These are phyloP conservation scores for Crithidia thermophila DNA, from an alignment of 208 protist genomes.

Conservation along the genomic window DNA sequence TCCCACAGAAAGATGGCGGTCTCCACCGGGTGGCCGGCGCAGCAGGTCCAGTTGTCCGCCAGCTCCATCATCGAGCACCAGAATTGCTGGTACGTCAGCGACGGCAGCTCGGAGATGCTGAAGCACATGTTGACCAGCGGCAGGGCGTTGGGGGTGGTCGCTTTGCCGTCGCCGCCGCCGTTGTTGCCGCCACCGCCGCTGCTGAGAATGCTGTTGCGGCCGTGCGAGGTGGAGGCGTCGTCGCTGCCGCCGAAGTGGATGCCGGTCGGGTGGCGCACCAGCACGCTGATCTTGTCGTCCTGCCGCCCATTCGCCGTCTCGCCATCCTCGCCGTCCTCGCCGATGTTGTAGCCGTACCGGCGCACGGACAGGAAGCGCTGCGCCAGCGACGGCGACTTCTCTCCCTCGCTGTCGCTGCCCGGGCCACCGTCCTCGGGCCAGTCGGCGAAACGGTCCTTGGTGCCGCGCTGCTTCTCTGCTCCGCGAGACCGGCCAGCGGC, in stretches of 20 bases:
- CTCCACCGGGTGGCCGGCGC: constrained; percentile 61
- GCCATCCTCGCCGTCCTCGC: background rate
- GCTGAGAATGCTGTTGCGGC: background rate
- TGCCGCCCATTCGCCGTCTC: background rate
- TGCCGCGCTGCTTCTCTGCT: background rate
- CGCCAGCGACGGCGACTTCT: constrained; percentile 13
- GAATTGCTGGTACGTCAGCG: constrained; percentile 80
- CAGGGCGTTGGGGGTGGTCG: constrained; percentile 7
- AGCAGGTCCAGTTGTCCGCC: constrained; percentile 88
- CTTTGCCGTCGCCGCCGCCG: background rate
- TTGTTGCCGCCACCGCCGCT: background rate
- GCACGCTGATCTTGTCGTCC: constrained; percentile 16
- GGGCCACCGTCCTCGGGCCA: constrained; percentile 8
- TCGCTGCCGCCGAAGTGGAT: background rate
- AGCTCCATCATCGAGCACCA: constrained; percentile 87
- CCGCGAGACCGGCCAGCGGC: background rate
- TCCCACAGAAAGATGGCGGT: constrained; percentile 76
- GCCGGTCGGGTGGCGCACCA: constrained; percentile 9
- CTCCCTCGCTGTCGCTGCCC: background rate
- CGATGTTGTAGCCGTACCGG: constrained; percentile 24
- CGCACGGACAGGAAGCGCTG: constrained; percentile 26
- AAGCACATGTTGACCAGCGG: constrained; percentile 21
- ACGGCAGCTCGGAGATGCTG: constrained; percentile 51
- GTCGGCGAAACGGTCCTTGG: background rate
- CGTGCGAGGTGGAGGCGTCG: background rate